Evolutionary conservation across 305 asterid species (phyloP).

Genomic region (Fraxinus velutina): DNA sequence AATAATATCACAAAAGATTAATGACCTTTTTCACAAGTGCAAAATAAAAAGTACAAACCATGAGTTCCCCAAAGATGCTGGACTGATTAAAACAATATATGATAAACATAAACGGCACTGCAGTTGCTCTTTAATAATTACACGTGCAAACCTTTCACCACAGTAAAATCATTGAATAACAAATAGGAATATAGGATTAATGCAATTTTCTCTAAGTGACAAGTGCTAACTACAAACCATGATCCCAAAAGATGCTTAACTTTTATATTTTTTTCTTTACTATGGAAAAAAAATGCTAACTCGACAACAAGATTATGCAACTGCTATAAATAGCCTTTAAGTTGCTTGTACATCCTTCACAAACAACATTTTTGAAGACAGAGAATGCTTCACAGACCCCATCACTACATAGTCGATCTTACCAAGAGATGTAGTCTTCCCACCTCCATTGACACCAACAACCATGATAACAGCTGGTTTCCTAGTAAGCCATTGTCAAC

Average conservation of each 20-base stretch:
- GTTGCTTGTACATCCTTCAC: neutral
- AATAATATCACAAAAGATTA: neutral
- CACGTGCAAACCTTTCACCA: neutral
- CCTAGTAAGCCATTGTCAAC: slow-evolving; percentile 40
- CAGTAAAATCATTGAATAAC: neutral
- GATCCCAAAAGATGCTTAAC: neutral
- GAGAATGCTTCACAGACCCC: neutral
- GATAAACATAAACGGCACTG: neutral
- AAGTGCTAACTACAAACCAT: slow-evolving; percentile 4
- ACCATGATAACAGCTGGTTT: slow-evolving; percentile 91
- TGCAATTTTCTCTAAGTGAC: neutral
- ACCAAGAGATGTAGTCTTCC: slow-evolving; percentile 97
- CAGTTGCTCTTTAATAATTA: neutral
- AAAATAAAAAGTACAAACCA: neutral
- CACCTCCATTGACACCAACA: slow-evolving; percentile 98
- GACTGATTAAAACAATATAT: neutral
- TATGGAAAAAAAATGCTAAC: neutral
- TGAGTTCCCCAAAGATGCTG: neutral
- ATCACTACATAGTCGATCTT: slow-evolving; percentile 26
- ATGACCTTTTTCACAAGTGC: neutral
- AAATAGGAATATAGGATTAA: neutral
- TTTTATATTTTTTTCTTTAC: neutral
- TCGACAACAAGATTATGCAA: neutral
- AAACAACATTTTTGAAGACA: neutral
- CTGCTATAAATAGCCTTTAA: slow-evolving; percentile 3